phyloP scores from a whole-genome alignment of 345 rosid genomes.

The Citrus unshiu region DNA sequence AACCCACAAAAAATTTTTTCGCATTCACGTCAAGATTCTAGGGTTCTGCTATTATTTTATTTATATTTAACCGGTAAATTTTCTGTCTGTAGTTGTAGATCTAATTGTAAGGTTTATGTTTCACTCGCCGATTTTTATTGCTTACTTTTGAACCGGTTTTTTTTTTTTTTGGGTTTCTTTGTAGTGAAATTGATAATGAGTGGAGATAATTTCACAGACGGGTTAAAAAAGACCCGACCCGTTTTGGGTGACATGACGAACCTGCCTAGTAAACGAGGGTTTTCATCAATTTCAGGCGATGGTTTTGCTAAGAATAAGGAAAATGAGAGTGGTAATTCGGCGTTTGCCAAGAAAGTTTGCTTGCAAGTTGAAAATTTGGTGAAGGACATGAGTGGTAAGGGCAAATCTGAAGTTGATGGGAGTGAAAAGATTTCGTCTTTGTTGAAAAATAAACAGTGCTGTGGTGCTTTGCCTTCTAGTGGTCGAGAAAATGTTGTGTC shows the following conservation, averaged over 20 bases:
- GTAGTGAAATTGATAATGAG: constrained; percentile 33
- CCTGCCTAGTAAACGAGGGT: constrained; percentile 38
- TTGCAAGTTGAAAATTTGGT: constrained; percentile 45
- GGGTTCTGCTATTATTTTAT: not conserved
- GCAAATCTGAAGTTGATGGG: constrained; percentile 11
- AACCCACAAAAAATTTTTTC: not conserved
- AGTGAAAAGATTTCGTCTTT: constrained; percentile 9
- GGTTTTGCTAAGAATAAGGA: constrained; percentile 17
- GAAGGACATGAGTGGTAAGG: constrained; percentile 29
- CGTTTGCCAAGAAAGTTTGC: constrained; percentile 35
- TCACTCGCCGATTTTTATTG: not conserved
- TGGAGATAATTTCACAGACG: constrained; percentile 39
- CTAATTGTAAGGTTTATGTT: not conserved
- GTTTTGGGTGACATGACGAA: constrained; percentile 57
- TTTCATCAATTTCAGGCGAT: constrained; percentile 37
- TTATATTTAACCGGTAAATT: not conserved
- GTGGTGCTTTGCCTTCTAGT: constrained; percentile 13
- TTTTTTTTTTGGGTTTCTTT: not conserved
- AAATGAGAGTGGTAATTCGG: constrained; percentile 21
- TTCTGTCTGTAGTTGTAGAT: not conserved
- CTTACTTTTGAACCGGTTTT: not conserved
- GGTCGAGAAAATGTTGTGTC: constrained; percentile 11
- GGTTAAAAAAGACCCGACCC: constrained; percentile 21
- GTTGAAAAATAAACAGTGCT: constrained; percentile 11
- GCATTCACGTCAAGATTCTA: not conserved